Percentiles rank a stretch among this genome's conserved stretches.
phyloP scores from a whole-genome alignment of 805 yeast genomes.

The Metschnikowia kunwiensis region DNA sequence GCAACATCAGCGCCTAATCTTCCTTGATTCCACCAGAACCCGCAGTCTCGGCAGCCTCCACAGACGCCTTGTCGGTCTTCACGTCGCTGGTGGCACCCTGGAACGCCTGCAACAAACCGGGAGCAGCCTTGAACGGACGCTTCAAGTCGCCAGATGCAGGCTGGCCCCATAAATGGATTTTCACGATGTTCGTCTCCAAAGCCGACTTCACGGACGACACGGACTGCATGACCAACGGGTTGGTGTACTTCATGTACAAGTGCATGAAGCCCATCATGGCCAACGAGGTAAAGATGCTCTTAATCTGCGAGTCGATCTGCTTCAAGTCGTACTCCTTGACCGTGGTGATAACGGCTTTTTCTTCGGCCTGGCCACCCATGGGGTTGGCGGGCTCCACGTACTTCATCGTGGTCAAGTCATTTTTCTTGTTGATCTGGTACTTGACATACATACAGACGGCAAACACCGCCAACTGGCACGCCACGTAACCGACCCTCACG shows the following conservation, averaged over 20 bases:
- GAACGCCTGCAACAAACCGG: slow-evolving; percentile 51
- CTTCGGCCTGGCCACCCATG: slow-evolving; percentile 70
- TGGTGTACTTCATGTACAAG: slow-evolving; percentile 93
- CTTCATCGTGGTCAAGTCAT: slow-evolving; percentile 88
- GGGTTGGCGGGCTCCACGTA: slow-evolving; percentile 84
- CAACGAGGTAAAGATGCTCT: slow-evolving; percentile 79
- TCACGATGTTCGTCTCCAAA: slow-evolving; percentile 82
- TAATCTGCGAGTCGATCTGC: slow-evolving; percentile 77
- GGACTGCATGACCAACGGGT: slow-evolving; percentile 94
- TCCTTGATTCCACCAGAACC: slow-evolving; percentile 89
- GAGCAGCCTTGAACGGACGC: slow-evolving; percentile 92
- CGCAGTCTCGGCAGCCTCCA: slow-evolving; percentile 77
- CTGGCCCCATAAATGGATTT: slow-evolving; percentile 81
- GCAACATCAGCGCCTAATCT: slow-evolving; percentile 66
- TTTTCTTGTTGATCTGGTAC: slow-evolving; percentile 60
- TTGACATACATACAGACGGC: slow-evolving; percentile 65
- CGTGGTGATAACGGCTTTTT: slow-evolving; percentile 80
- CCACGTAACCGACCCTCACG: slow-evolving; percentile 69
- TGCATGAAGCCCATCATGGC: slow-evolving; percentile 99
- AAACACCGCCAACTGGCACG: slow-evolving; percentile 64
- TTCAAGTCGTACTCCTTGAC: slow-evolving; percentile 91
- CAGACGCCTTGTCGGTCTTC: slow-evolving; percentile 83
- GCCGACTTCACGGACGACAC: slow-evolving; percentile 88
- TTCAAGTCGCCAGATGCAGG: slow-evolving; percentile 86
- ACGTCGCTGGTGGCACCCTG: slow-evolving; percentile 55